These are phyloP conservation scores for Tulasnella sp. DNA, from an alignment of 768 basidiomycete genomes.

Conservation along the genomic window DNA sequence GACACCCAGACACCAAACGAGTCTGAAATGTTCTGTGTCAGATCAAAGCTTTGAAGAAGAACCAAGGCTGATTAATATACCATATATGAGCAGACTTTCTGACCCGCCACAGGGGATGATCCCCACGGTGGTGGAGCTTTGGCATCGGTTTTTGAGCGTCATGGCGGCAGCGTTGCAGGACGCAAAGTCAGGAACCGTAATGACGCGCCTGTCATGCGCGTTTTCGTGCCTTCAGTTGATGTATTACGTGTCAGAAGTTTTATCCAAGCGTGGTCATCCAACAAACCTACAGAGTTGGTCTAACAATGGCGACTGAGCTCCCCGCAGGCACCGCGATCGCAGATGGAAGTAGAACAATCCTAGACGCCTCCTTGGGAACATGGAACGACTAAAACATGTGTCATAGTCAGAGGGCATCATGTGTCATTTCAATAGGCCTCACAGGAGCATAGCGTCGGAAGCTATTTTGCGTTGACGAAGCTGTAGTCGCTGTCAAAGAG, in stretches of 20 bases:
- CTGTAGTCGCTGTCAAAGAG: no score
- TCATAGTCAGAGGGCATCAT: not conserved
- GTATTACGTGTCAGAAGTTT: no score
- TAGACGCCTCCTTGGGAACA: slow-evolving; percentile 58
- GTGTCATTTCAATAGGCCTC: slow-evolving; percentile 20
- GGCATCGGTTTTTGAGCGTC: slow-evolving; percentile 50
- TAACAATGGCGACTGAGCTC: slow-evolving; percentile 51
- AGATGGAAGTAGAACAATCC: slow-evolving; percentile 47
- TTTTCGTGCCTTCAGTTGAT: no score
- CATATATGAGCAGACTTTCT: slow-evolving; percentile 59
- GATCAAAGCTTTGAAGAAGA: no score
- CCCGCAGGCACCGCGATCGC: slow-evolving; percentile 55
- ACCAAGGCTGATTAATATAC: no score
- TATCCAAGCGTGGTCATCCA: no score
- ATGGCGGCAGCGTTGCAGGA: slow-evolving; percentile 26
- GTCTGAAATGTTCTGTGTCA: slow-evolving; percentile 28
- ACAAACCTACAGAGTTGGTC: slow-evolving; percentile 51
- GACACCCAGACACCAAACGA: slow-evolving; percentile 67
- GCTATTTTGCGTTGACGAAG: not conserved
- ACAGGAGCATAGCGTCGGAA: slow-evolving; percentile 47
- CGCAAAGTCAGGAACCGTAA: slow-evolving; percentile 49
- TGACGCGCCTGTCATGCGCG: not conserved
- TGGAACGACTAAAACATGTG: slow-evolving; percentile 42
- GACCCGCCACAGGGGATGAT: slow-evolving; percentile 41
- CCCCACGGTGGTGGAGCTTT: slow-evolving; percentile 52